Conservation (phyloP, 2,329 filamentous ascomycete genomes). For the Sclerotinia glacialis region DNA sequence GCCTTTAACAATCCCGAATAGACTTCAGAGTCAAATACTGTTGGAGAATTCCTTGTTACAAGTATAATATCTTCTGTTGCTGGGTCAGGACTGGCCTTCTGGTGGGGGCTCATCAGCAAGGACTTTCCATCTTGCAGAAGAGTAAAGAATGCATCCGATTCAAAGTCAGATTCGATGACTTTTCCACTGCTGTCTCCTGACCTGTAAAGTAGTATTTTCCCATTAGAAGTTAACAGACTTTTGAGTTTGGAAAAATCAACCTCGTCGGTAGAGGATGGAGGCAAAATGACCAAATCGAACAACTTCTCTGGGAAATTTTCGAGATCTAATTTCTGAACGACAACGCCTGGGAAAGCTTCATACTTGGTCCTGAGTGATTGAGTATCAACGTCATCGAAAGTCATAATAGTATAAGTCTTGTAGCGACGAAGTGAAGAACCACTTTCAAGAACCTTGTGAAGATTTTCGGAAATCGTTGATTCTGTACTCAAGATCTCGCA, state of each 20-base stretch:
- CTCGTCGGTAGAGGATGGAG: background rate
- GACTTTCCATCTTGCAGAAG: background rate
- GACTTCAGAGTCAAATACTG: background rate
- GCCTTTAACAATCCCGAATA: background rate
- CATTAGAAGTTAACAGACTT: background rate
- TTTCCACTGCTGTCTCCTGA: background rate
- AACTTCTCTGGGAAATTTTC: background rate
- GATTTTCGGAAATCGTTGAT: background rate
- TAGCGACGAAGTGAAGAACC: constrained; percentile 13
- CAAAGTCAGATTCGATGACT: background rate
- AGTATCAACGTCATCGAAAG: background rate
- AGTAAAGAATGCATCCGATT: background rate
- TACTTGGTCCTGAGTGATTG: background rate
- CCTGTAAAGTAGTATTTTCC: background rate
- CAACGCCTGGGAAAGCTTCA: background rate
- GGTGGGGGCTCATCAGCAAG: background rate
- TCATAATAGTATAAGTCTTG: constrained; percentile 4
- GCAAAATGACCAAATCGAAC: constrained; percentile 9
- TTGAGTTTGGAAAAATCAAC: background rate
- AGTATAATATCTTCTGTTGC: constrained; percentile 1
- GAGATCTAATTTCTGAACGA: background rate
- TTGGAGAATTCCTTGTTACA: constrained; percentile 1
- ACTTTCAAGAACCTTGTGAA: constrained; percentile 10
- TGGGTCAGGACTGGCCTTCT: no score
- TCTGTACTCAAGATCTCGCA: background rate